These are phyloP conservation scores for Solanum chaucha DNA, from an alignment of 257 asterid species.

Conservation along the genomic window DNA sequence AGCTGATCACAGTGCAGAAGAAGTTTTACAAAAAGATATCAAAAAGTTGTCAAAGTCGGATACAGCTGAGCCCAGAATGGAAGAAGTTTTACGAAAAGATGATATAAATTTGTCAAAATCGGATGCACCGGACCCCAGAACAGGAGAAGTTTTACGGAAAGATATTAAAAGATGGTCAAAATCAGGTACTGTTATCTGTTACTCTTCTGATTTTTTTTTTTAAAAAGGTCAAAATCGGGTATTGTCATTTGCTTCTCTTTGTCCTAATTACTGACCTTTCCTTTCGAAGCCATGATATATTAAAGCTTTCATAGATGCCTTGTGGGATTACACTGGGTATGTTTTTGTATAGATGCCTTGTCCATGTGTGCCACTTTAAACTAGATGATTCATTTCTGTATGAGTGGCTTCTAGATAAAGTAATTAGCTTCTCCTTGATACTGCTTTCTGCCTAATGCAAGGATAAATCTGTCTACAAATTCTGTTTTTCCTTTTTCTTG, in stretches of 20 bases:
- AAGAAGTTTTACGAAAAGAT: constrained; percentile 20
- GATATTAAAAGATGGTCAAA: constrained; percentile 40
- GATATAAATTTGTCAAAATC: constrained; percentile 42
- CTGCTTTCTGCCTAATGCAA: not conserved
- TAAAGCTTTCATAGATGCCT: not conserved
- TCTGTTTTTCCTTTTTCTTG: not conserved
- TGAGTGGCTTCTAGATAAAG: not conserved
- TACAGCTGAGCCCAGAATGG: constrained; percentile 13
- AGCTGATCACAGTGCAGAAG: constrained; percentile 22
- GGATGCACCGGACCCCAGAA: constrained; percentile 19
- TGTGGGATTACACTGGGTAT: not conserved
- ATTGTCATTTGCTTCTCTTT: not conserved
- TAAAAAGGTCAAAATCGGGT: constrained; percentile 29
- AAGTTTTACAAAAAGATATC: constrained; percentile 49
- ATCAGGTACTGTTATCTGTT: constrained; percentile 7
- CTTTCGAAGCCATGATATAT: not conserved
- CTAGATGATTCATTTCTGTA: constrained; percentile 1
- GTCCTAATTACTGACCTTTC: not conserved
- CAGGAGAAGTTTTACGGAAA: constrained; percentile 32
- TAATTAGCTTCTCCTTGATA: not conserved
- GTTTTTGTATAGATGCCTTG: not conserved
- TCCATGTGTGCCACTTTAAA: not conserved
- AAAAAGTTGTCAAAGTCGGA: not conserved
- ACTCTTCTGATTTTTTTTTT: too few relatives aligned
- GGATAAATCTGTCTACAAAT: not conserved